phyloP scores from a whole-genome alignment of 495 filamentous ascomycete genomes.

The Aspergillus hancockii region DNA sequence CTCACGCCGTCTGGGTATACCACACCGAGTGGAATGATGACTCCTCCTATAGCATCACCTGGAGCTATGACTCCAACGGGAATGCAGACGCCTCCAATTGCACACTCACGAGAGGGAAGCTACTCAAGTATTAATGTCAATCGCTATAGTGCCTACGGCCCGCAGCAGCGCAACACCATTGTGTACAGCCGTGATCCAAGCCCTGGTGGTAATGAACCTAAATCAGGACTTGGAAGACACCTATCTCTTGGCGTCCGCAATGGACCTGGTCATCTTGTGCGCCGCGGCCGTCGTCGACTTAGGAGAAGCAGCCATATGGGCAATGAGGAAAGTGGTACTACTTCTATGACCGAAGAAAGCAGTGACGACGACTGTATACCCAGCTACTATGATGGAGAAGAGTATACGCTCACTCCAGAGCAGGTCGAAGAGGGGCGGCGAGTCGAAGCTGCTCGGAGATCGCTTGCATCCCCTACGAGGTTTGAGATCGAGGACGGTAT shows the following conservation, averaged over 20 bases:
- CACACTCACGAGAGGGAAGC: constrained; percentile 44
- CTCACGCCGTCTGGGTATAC: constrained; percentile 37
- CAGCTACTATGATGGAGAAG: constrained; percentile 46
- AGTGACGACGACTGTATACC: constrained; percentile 48
- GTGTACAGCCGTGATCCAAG: constrained; percentile 49
- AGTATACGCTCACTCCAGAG: constrained; percentile 41
- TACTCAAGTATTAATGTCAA: constrained; percentile 57
- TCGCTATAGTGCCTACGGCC: constrained; percentile 46
- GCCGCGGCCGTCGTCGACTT: constrained; percentile 33
- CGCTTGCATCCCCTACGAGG: constrained; percentile 30
- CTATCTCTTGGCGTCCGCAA: constrained; percentile 39
- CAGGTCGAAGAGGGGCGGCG: constrained; percentile 35
- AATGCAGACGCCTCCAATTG: constrained; percentile 39
- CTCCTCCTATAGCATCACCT: constrained; percentile 34
- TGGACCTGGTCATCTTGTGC: constrained; percentile 39
- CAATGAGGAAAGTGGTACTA: constrained; percentile 31
- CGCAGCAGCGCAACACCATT: constrained; percentile 50
- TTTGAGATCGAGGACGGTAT: constrained; percentile 43
- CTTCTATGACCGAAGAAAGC: constrained; percentile 39
- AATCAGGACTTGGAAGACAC: constrained; percentile 40
- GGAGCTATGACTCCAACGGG: constrained; percentile 47
- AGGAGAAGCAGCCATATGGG: constrained; percentile 30
- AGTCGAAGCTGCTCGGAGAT: constrained; percentile 20
- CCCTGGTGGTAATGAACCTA: constrained; percentile 34
- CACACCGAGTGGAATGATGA: constrained; percentile 42